Base-by-base conservation (phyloP, 2,329 filamentous ascomycete species). In the Fusarium humuli region DNA sequence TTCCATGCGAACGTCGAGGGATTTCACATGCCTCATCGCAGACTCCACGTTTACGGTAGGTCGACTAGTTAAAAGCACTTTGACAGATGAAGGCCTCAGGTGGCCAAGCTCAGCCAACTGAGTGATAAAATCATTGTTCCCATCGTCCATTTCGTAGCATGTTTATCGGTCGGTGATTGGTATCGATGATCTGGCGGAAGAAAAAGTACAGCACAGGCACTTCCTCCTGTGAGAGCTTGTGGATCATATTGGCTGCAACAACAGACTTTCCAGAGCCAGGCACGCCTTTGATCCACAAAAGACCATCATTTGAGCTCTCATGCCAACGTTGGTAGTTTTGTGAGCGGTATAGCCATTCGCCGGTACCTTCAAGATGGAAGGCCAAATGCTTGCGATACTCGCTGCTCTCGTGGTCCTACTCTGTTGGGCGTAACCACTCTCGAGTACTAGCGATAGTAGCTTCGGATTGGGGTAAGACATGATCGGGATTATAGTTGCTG, bases 101-200 rank as follows among this genome's bases (percentile, higher is more conserved):
- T 73, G 49, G 1, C 78, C 80, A 4, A 85, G 73, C 0, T 65
- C 48, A 1, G 73, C 75, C 1, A 85, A 69, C 4, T 69, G 59
- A 5, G 73, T 52, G 4, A 84, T 67, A 23, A 84, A 82, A 3
- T 42, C 42, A 0, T 61, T 47, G 23, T 82, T 75, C 0, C 74
- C 80, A 18, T 73, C 40, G 46, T 83, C 80, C 79, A 85, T 84
- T 70, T 86, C 83, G n/a, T n/a, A n/a, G n/a, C n/a, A n/a, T n/a
- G n/a, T n/a, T n/a, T n/a, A n/a, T n/a, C n/a, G n/a, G 76, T 7
- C 65, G 60, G 44, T 75, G 32, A 81, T 81, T 82, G 11, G 77
- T 77, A 34, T 7, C 65, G 60, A 45, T 75, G 32, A 81, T 81
- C 57, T 82, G 78, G 2, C 80, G 77, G 54, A 81, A 82, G 70